Evolutionary conservation across 345 rosid genomes (phyloP).

Genomic region (Lagerstroemia speciosa): DNA sequence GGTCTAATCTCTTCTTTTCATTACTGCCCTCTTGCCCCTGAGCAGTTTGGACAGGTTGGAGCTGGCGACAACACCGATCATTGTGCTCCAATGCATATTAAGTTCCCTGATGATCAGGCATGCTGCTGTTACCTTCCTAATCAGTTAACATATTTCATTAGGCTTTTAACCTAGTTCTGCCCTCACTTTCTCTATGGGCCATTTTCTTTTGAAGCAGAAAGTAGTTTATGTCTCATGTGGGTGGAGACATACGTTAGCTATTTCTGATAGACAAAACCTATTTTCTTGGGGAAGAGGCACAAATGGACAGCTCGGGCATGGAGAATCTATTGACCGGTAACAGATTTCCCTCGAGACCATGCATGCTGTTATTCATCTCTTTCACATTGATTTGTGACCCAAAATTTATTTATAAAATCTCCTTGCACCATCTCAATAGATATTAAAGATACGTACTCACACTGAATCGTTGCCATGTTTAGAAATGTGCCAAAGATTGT

Average conservation of each 20-base stretch:
- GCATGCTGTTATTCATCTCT: not conserved
- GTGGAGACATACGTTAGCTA: conserved; percentile 95
- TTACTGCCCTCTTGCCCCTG: conserved; percentile 4
- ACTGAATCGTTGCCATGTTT: conserved; percentile 3
- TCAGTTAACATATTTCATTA: not conserved
- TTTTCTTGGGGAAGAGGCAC: conserved; percentile 99
- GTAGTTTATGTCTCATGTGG: conserved; percentile 80
- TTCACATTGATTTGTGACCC: not conserved
- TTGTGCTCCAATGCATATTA: conserved; percentile 65
- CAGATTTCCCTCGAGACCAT: not conserved
- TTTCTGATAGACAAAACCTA: conserved; percentile 67
- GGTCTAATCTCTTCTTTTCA: not conserved
- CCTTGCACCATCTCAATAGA: not conserved
- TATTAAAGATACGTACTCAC: not conserved
- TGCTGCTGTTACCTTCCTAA: conserved; percentile 23
- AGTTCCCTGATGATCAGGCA: conserved; percentile 74
- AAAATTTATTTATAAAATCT: not conserved
- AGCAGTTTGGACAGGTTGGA: conserved; percentile 96
- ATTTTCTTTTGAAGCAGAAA: conserved; percentile 37
- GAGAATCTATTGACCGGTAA: conserved; percentile 71
- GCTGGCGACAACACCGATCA: conserved; percentile 58
- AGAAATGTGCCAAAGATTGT: conserved; percentile 76
- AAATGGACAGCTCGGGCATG: conserved; percentile 93
- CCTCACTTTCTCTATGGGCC: too few species aligned
- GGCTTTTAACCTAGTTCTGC: too few species aligned